These are phyloP conservation scores for Pleurotus platypus DNA, from an alignment of 768 basidiomycete species.

Conservation along the genomic window DNA sequence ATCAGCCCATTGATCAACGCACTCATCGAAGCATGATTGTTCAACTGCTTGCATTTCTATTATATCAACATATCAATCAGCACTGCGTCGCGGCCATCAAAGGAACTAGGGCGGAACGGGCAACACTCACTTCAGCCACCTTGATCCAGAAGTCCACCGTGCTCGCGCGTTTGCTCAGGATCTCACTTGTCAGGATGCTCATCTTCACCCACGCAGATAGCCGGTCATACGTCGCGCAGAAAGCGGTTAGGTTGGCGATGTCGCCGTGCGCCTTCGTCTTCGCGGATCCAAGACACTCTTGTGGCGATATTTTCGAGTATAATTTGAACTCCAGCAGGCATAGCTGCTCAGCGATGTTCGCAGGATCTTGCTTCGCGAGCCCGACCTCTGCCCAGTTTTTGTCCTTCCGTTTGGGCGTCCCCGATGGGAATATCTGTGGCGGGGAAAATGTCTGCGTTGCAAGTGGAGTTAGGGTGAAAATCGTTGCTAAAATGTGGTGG, in stretches of 20 bases:
- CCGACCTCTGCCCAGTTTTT: constrained; percentile 56
- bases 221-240: constrained; percentile 59
- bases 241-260: constrained; percentile 45
- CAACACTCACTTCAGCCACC: constrained; percentile 62
- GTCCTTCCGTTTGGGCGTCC: constrained; percentile 28
- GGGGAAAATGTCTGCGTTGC: background rate
- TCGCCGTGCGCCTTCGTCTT: constrained; percentile 32
- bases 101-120: background rate
- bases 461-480: background rate
- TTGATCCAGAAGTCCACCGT: constrained; percentile 73
- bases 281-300: constrained; percentile 71
- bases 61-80: constrained; percentile 10
- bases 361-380: constrained; percentile 60
- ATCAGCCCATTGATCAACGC: constrained; percentile 63
- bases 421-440: constrained; percentile 13
- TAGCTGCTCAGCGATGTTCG: constrained; percentile 76
- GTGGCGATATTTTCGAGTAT: constrained; percentile 66
- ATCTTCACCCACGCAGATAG: constrained; percentile 65
- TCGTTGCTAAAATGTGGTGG: background rate
- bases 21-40: constrained; percentile 68
- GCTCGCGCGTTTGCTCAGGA: constrained; percentile 50
- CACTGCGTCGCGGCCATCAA: background rate
- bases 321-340: constrained; percentile 69
- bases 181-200: constrained; percentile 52
- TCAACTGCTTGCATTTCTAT: constrained; percentile 61